These are phyloP conservation scores for Euphorbia pulcherrima DNA, from an alignment of 345 rosid species.

Conservation along the genomic window DNA sequence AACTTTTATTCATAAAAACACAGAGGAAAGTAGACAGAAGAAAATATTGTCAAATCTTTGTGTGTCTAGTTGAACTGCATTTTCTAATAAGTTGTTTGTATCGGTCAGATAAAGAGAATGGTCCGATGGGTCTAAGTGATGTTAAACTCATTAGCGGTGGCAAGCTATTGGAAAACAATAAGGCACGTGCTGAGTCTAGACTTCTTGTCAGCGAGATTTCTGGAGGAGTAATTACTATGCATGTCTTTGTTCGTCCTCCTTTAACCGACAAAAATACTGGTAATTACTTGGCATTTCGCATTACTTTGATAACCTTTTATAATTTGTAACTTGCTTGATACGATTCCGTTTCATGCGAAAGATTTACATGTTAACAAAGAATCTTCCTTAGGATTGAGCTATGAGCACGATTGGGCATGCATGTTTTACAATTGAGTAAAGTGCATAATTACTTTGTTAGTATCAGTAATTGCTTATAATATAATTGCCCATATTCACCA, in stretches of 20 bases:
- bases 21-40: neutral
- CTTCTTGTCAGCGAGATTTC: constrained; percentile 59
- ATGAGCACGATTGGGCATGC: too few species aligned
- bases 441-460: too few species aligned
- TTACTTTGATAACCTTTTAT: neutral
- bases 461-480: too few species aligned
- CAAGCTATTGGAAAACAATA: constrained; percentile 66
- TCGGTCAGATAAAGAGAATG: constrained; percentile 50
- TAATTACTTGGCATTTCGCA: constrained; percentile 17
- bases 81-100: neutral
- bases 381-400: too few species aligned
- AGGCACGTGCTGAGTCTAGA: constrained; percentile 64
- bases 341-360: neutral
- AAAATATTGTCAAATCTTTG: neutral
- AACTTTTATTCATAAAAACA: neutral
- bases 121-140: constrained; percentile 54
- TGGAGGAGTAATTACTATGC: constrained; percentile 74
- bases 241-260: constrained; percentile 69
- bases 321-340: neutral
- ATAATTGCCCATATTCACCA: too few species aligned
- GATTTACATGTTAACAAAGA: neutral
- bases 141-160: constrained; percentile 79
- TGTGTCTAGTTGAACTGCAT: constrained; percentile 4
- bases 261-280: constrained; percentile 51
- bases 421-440: too few species aligned